Evolutionary conservation across 2,329 filamentous ascomycete genomes (phyloP).

Genomic region (Hypoxylon rubiginosum): DNA sequence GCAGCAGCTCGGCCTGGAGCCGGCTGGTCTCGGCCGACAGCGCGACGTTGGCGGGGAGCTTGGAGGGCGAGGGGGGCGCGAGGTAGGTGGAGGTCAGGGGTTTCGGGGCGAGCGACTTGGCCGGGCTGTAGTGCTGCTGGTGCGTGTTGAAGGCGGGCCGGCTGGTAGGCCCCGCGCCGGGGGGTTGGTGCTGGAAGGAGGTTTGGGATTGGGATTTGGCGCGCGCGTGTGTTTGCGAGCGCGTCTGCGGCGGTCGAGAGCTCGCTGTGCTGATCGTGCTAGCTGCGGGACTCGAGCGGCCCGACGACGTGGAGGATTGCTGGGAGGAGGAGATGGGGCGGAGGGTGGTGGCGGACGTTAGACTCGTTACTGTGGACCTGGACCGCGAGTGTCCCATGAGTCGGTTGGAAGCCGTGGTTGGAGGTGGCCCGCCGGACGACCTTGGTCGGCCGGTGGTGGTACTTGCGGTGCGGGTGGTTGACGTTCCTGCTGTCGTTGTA

Average conservation of each 20-base stretch:
- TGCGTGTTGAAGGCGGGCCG: conserved; percentile 72
- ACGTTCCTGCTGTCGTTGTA: conserved; percentile 35
- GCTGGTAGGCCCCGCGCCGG: conserved; percentile 45
- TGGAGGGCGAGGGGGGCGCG: conserved; percentile 72
- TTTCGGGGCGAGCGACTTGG: conserved; percentile 72
- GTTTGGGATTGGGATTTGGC: conserved; percentile 42
- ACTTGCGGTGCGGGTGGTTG: conserved; percentile 35
- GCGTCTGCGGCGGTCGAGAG: conserved; percentile 41
- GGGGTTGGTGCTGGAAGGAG: conserved; percentile 9
- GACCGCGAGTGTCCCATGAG: conserved; percentile 54
- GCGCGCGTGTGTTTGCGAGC: conserved; percentile 42
- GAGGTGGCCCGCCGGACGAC: conserved; percentile 42
- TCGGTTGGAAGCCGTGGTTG: conserved; percentile 35
- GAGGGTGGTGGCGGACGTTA: conserved; percentile 56
- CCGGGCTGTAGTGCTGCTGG: conserved; percentile 77
- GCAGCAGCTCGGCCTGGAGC: conserved; percentile 74
- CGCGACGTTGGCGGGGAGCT: conserved; percentile 71
- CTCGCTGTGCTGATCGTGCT: conserved; percentile 42
- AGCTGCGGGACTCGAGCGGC: conserved; percentile 43
- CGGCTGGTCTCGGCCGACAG: conserved; percentile 69
- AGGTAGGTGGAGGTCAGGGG: conserved; percentile 70
- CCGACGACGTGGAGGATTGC: conserved; percentile 47
- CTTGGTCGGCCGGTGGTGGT: conserved; percentile 38
- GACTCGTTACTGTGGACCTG: conserved; percentile 58
- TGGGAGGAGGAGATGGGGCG: conserved; percentile 51